Conservation (phyloP, 805 yeast species). For the Ogataea kodamae region DNA sequence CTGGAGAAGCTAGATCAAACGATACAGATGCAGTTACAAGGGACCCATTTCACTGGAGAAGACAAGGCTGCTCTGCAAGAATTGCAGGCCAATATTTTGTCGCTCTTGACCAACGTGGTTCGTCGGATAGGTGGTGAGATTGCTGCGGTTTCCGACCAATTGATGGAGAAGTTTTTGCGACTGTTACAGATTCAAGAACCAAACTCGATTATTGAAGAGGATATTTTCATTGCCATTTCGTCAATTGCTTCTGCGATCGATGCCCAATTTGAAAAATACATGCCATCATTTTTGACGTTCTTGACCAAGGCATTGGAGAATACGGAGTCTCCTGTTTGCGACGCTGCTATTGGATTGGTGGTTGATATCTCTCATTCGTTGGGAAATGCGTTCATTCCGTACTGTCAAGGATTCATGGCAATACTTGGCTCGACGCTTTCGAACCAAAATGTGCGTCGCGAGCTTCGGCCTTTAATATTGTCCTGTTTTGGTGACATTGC, state of each 20-base stretch:
- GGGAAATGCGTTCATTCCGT: constrained; percentile 68
- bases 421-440: constrained; percentile 73
- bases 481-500: constrained; percentile 97
- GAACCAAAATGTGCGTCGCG: constrained; percentile 65
- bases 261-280: constrained; percentile 64
- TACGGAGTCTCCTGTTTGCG: constrained; percentile 78
- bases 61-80: constrained; percentile 80
- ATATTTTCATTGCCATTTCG: constrained; percentile 85
- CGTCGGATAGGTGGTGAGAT: constrained; percentile 74
- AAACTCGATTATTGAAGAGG: constrained; percentile 81
- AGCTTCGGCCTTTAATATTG: constrained; percentile 79
- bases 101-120: constrained; percentile 76
- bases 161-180: constrained; percentile 80
- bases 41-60: constrained; percentile 44
- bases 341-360: constrained; percentile 89
- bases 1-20: constrained; percentile 71
- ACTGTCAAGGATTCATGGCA: constrained; percentile 77
- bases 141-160: constrained; percentile 65
- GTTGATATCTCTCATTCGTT: constrained; percentile 92
- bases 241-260: constrained; percentile 84
- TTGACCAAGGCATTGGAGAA: constrained; percentile 75
- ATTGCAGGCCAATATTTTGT: constrained; percentile 76
- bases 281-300: constrained; percentile 80
- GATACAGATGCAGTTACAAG: constrained; percentile 53
- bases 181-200: constrained; percentile 58